These are phyloP conservation scores for Emergomyces pasteurianus DNA, from an alignment of 2,329 filamentous ascomycete species.

Conservation along the genomic window DNA sequence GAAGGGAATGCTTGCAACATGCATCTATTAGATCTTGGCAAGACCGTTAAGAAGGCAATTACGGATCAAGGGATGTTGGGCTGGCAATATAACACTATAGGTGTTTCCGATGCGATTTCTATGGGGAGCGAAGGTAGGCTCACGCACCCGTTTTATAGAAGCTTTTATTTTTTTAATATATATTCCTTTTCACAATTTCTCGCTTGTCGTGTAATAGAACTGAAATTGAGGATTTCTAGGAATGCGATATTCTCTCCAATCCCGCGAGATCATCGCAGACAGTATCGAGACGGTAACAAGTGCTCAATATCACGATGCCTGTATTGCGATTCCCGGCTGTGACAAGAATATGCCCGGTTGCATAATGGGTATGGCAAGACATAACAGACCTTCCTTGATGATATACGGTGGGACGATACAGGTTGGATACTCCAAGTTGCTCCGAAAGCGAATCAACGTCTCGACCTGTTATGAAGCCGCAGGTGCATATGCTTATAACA, in stretches of 20 bases:
- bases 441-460: constrained; percentile 74
- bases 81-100: constrained; percentile 90
- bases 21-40: constrained; percentile 71
- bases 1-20: constrained; percentile 89
- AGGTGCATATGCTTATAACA: constrained; percentile 69
- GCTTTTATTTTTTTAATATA: background rate
- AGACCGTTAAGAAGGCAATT: constrained; percentile 72
- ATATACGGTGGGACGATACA: constrained; percentile 88
- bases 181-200: background rate
- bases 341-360: constrained; percentile 98
- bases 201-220: background rate
- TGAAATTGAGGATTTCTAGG: constrained; percentile 37
- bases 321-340: constrained; percentile 84
- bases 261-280: constrained; percentile 84
- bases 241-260: constrained; percentile 88
- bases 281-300: constrained; percentile 88
- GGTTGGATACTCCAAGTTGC: constrained; percentile 67
- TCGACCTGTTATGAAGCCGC: constrained; percentile 79
- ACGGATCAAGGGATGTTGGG: constrained; percentile 76
- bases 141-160: background rate
- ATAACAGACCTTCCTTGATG: constrained; percentile 89
- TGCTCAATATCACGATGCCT: constrained; percentile 85
- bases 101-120: constrained; percentile 82
- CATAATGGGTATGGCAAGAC: constrained; percentile 78
- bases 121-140: constrained; percentile 79